These are phyloP conservation scores for Coemansia sp. DNA, from an alignment of 192 early-diverging fungal species.

Conservation along the genomic window DNA sequence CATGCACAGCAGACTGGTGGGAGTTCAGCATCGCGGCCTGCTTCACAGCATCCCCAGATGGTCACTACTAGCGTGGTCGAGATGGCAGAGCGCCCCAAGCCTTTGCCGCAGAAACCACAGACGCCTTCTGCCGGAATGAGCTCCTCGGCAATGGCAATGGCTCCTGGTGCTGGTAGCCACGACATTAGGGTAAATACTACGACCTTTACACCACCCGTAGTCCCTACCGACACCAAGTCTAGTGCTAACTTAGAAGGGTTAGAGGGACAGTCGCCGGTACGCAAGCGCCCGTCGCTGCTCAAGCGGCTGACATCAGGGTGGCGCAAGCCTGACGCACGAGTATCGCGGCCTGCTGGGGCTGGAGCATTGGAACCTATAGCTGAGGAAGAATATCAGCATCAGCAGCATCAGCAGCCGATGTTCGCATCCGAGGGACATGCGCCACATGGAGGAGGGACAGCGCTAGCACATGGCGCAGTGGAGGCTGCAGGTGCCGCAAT, in stretches of 20 bases:
- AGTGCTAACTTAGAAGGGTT: not conserved
- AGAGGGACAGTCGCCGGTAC: not conserved
- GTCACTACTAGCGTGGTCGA: constrained; percentile 8
- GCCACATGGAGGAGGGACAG: not conserved
- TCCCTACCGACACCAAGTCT: not conserved
- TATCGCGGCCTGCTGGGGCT: not conserved
- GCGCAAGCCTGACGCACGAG: constrained; percentile 24
- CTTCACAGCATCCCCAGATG: constrained; percentile 8
- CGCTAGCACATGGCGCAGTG: not conserved
- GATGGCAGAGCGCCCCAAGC: constrained; percentile 23
- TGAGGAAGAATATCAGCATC: constrained; percentile 13
- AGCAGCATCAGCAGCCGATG: too few relatives aligned
- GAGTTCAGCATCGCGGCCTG: not conserved
- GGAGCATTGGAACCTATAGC: constrained; percentile 22
- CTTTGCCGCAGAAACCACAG: constrained; percentile 11
- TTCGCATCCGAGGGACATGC: too few relatives aligned
- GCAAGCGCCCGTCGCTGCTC: constrained; percentile 42
- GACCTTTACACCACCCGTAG: constrained; percentile 9
- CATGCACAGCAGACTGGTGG: not conserved
- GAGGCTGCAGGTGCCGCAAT: constrained; percentile 10
- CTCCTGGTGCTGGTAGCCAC: constrained; percentile 2
- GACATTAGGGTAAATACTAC: constrained; percentile 20
- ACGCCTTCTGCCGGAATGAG: not conserved
- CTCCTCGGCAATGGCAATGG: not conserved
- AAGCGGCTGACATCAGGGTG: constrained; percentile 49